Evolutionary conservation across 1,139 yeast genomes (phyloP).

Genomic region (Geotrichum histeridarum): DNA sequence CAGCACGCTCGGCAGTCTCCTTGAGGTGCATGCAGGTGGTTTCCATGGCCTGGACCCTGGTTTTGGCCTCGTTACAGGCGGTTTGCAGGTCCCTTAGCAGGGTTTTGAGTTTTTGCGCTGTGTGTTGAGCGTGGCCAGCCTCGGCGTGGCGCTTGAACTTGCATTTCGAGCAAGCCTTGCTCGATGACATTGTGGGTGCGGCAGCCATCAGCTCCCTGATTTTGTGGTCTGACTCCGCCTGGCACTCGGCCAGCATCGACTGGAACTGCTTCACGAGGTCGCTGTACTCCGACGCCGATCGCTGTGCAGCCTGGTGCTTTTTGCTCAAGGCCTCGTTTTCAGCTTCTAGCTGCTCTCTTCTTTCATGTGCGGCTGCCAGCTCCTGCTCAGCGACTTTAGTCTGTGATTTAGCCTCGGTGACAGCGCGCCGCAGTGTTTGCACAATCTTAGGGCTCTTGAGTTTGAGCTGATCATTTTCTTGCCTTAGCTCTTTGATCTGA

Average conservation of each 20-base stretch:
- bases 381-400: too few species aligned
- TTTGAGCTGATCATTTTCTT: background rate
- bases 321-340: background rate
- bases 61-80: background rate
- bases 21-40: background rate
- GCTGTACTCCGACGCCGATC: background rate
- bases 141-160: slow-evolving; percentile 1
- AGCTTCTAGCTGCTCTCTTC: background rate
- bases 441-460: too few species aligned
- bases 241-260: background rate
- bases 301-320: background rate
- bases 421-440: too few species aligned
- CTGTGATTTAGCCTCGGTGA: too few species aligned
- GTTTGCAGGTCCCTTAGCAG: background rate
- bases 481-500: background rate
- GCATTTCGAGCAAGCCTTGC: background rate
- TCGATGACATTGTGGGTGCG: background rate
- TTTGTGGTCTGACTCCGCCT: background rate
- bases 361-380: too few species aligned
- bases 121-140: background rate
- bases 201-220: background rate
- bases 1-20: background rate
- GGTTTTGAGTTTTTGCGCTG: background rate
- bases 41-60: background rate
- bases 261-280: slow-evolving; percentile 2